Conservation (phyloP, 2,329 filamentous ascomycete species). For the Monosporascus cannonballus region DNA sequence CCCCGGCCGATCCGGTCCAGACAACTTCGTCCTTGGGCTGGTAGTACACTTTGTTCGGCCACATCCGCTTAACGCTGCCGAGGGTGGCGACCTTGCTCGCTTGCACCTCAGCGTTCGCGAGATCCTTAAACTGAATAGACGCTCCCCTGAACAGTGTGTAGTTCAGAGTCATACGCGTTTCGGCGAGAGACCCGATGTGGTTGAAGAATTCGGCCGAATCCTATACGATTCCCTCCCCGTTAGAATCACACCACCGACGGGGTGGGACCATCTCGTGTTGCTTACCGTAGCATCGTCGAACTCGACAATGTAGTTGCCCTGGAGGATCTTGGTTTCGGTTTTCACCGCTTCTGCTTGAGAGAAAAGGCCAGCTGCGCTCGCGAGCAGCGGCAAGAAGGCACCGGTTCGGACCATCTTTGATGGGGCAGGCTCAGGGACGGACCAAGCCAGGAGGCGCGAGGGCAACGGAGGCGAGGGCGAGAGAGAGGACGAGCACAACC, state of each 20-base stretch:
- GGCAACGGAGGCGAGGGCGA: constrained; percentile 3
- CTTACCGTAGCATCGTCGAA: constrained; percentile 44
- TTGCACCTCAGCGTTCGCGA: constrained; percentile 36
- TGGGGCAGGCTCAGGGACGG: background rate
- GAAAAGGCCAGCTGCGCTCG: constrained; percentile 16
- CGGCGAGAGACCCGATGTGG: constrained; percentile 32
- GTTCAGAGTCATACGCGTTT: constrained; percentile 41
- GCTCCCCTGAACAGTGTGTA: constrained; percentile 48
- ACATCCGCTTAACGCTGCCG: constrained; percentile 41
- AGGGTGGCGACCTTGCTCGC: constrained; percentile 34
- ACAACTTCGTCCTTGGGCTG: constrained; percentile 39
- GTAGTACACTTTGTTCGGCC: constrained; percentile 39
- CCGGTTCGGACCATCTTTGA: constrained; percentile 22
- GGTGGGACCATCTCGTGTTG: background rate
- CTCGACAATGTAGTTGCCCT: constrained; percentile 48
- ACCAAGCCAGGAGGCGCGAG: constrained; percentile 5
- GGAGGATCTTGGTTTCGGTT: constrained; percentile 25
- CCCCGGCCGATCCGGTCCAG: constrained; percentile 32
- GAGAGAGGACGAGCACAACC: constrained; percentile 7
- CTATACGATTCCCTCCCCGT: constrained; percentile 19
- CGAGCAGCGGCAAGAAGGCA: constrained; percentile 20
- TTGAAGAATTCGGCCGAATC: constrained; percentile 35
- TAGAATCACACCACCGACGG: background rate
- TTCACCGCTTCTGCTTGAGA: constrained; percentile 13
- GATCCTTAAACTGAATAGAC: constrained; percentile 46